phyloP scores from a whole-genome alignment of 192 early-diverging fungal genomes.

The Thamnidium elegans region DNA sequence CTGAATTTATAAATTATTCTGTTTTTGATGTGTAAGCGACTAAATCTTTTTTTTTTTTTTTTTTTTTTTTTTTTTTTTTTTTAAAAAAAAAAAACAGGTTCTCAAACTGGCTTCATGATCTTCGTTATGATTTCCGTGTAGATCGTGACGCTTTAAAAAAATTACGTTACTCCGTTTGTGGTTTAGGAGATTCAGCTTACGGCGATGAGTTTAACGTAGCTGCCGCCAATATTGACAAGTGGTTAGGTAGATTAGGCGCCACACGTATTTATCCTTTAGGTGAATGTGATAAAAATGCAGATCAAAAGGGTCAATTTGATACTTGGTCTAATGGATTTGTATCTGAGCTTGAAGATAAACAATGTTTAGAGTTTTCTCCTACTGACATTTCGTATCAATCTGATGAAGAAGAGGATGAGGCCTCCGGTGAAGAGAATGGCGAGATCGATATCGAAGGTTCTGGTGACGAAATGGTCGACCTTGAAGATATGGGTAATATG shows the following conservation, averaged over 20 bases:
- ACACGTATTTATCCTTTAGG: slow-evolving; percentile 57
- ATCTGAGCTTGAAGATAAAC: slow-evolving; percentile 40
- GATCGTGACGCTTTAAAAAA: slow-evolving; percentile 48
- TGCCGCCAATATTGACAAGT: slow-evolving; percentile 56
- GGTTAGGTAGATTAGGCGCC: slow-evolving; percentile 59
- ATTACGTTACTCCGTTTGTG: slow-evolving; percentile 65
- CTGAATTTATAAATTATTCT: too few species aligned
- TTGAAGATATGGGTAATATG: slow-evolving; percentile 71
- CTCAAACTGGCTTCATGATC: slow-evolving; percentile 59
- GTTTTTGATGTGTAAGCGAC: too few species aligned
- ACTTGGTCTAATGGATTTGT: slow-evolving; percentile 34
- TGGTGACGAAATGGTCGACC: slow-evolving; percentile 61
- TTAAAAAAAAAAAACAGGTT: slow-evolving; percentile 37
- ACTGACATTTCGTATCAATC: slow-evolving; percentile 50
- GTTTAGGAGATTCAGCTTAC: slow-evolving; percentile 69
- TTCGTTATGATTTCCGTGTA: slow-evolving; percentile 61
- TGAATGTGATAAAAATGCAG: slow-evolving; percentile 57
- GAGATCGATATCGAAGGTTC: slow-evolving; percentile 44
- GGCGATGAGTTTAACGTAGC: slow-evolving; percentile 56
- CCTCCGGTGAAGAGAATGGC: slow-evolving; percentile 16
- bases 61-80: too few species aligned
- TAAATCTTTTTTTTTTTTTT: too few species aligned
- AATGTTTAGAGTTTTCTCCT: slow-evolving; percentile 45
- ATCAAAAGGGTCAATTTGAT: slow-evolving; percentile 27
- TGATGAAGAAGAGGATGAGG: slow-evolving; percentile 48